Conservation (phyloP, 2,329 filamentous ascomycete genomes). For the Alternaria dauci region DNA sequence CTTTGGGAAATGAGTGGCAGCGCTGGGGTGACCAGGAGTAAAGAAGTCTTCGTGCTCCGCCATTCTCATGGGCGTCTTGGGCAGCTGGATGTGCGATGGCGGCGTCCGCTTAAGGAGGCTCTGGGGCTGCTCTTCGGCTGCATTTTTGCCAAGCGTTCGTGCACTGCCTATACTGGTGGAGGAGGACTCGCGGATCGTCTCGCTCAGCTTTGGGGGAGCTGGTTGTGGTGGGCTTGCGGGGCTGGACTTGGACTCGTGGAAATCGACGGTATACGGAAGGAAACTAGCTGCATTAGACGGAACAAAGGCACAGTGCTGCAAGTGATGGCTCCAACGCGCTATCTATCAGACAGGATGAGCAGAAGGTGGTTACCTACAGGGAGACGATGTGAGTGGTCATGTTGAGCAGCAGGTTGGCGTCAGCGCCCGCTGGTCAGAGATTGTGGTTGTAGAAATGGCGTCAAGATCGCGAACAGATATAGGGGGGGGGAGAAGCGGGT, state of each 20-base stretch:
- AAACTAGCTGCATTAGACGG: conserved; percentile 68
- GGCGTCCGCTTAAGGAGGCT: conserved; percentile 52
- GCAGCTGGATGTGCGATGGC: conserved; percentile 40
- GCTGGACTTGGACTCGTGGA: conserved; percentile 60
- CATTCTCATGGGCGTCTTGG: conserved; percentile 53
- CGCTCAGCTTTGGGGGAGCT: conserved; percentile 40
- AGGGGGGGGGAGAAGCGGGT: neutral
- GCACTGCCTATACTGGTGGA: conserved; percentile 17
- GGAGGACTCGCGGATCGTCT: conserved; percentile 61
- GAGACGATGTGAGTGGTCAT: conserved; percentile 69
- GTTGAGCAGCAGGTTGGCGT: conserved; percentile 23
- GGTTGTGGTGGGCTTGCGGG: conserved; percentile 51
- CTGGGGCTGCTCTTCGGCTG: conserved; percentile 35
- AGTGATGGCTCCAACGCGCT: neutral
- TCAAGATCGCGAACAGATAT: conserved; percentile 3
- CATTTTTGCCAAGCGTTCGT: conserved; percentile 21
- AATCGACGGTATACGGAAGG: conserved; percentile 90
- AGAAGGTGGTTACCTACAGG: conserved; percentile 57
- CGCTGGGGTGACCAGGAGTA: conserved; percentile 51
- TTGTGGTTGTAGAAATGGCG: conserved; percentile 16
- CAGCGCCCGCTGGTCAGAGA: conserved; percentile 10
- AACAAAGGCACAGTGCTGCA: neutral
- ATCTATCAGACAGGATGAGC: neutral
- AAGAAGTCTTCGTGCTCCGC: conserved; percentile 57
- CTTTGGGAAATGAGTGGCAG: conserved; percentile 63